Percentiles rank a stretch among this genome's conserved stretches.
These are phyloP conservation scores for Xylaria cubensis DNA, from an alignment of 495 filamentous ascomycete species.

Conservation along the genomic window DNA sequence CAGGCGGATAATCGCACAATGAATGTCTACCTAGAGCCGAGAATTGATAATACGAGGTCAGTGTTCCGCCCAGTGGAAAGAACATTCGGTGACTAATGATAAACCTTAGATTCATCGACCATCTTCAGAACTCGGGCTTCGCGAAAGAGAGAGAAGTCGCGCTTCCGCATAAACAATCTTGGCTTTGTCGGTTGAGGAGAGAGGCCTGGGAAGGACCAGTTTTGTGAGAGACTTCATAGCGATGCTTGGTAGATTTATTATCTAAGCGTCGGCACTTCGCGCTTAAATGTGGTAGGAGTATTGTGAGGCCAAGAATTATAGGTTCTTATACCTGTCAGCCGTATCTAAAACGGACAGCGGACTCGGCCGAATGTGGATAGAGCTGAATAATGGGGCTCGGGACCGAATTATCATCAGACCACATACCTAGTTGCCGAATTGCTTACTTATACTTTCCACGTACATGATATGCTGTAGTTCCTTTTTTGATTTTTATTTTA, in stretches of 20 bases:
- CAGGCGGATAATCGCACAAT: constrained; percentile 81
- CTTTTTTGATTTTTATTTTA: too few species aligned
- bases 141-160: constrained; percentile 86
- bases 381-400: constrained; percentile 9
- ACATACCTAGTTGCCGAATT: neutral
- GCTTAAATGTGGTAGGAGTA: neutral
- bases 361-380: neutral
- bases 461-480: too few species aligned
- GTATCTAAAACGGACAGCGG: neutral
- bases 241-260: neutral
- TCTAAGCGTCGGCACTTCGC: neutral
- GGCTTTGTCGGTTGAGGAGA: constrained; percentile 80
- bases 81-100: constrained; percentile 10
- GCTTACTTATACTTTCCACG: neutral
- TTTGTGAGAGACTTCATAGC: constrained; percentile 47
- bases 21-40: constrained; percentile 82
- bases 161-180: constrained; percentile 93
- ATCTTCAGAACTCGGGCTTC: constrained; percentile 78
- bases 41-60: constrained; percentile 90
- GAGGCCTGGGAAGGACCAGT: constrained; percentile 86
- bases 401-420: neutral
- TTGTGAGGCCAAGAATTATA: neutral
- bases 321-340: neutral
- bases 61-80: constrained; percentile 35
- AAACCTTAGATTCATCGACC: constrained; percentile 72